Conservation (phyloP, 2,329 filamentous ascomycete genomes). For the Verticillium isaacii region DNA sequence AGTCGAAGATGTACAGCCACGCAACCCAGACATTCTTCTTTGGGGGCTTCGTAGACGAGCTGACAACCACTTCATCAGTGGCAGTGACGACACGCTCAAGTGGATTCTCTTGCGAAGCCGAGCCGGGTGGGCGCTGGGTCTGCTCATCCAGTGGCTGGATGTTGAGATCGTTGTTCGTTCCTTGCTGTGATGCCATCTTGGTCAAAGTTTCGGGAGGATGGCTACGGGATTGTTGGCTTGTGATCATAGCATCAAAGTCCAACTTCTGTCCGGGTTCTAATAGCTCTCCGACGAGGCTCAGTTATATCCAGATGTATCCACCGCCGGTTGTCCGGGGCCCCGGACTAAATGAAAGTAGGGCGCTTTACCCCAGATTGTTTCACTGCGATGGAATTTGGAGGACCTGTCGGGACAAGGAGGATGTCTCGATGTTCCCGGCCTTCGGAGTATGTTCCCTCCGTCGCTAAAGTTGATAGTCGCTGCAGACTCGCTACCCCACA, state of each 20-base stretch:
- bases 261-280: background rate
- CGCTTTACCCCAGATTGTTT: background rate
- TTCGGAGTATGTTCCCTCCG: background rate
- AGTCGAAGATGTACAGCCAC: slow-evolving; percentile 23
- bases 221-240: background rate
- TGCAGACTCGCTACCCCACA: background rate
- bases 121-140: background rate
- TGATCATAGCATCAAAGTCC: background rate
- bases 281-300: background rate
- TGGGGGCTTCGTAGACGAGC: slow-evolving; percentile 15
- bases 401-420: background rate
- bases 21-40: slow-evolving; percentile 15
- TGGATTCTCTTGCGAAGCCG: background rate
- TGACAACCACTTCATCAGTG: slow-evolving; percentile 17
- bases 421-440: background rate
- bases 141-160: background rate
- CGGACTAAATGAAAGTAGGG: background rate
- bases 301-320: background rate
- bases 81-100: slow-evolving; percentile 7
- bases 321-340: background rate
- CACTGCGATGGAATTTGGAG: background rate
- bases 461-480: background rate
- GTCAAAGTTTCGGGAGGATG: background rate
- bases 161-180: background rate
- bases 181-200: background rate